Evolutionary conservation across 106 monocot genomes (phyloP).

Genomic region (Hemerocallis citrina): DNA sequence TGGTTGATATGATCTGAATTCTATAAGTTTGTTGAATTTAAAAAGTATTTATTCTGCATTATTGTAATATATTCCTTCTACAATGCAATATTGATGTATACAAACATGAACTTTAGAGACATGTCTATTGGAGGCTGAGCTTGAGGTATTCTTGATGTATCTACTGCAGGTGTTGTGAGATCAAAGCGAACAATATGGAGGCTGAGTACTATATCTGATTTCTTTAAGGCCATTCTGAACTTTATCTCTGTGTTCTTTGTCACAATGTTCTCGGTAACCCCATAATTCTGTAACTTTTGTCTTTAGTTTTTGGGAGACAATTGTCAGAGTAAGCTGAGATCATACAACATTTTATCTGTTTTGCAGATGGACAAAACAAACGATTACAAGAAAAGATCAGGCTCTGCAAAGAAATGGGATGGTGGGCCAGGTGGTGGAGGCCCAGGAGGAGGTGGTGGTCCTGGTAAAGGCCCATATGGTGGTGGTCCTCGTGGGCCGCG

Average conservation of each 20-base stretch:
- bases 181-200: constrained; percentile 69
- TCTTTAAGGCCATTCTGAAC: constrained; percentile 56
- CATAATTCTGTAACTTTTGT: neutral
- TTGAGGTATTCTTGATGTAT: neutral
- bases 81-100: too few species aligned
- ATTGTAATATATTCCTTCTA: too few species aligned
- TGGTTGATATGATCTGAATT: too few species aligned
- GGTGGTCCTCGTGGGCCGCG: constrained; percentile 66
- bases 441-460: constrained; percentile 42
- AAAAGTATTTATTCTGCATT: too few species aligned
- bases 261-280: constrained; percentile 87
- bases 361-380: constrained; percentile 65
- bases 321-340: neutral
- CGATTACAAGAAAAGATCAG: constrained; percentile 58
- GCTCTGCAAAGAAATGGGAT: constrained; percentile 78
- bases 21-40: too few species aligned
- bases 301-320: neutral
- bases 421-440: constrained; percentile 81
- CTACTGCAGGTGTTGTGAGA: constrained; percentile 68
- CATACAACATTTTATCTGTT: neutral
- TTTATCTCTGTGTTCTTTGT: constrained; percentile 57
- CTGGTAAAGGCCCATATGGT: constrained; percentile 48
- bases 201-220: constrained; percentile 61
- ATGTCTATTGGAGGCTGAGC: too few species aligned
- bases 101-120: too few species aligned